A percentile compares a stretch with the other conserved stretches of the same genome.
These are phyloP conservation scores for Rubus idaeus DNA, from an alignment of 306 rosid genomes.

Conservation along the genomic window DNA sequence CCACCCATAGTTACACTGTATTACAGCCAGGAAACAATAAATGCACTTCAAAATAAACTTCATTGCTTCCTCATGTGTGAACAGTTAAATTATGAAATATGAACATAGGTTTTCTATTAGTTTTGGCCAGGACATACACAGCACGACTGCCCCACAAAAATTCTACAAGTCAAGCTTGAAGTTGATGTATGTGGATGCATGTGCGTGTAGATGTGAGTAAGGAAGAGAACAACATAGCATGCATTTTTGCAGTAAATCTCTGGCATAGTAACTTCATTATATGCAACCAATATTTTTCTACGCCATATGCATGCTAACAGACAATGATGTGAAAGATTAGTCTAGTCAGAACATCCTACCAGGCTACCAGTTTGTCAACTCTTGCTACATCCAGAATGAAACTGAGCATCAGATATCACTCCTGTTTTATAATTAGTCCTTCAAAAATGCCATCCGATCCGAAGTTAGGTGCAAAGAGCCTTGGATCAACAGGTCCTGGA, in stretches of 20 bases:
- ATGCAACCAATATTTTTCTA: neutral
- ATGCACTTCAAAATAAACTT: neutral
- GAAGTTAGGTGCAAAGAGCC: slow-evolving; percentile 70
- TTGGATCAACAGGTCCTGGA: slow-evolving; percentile 83
- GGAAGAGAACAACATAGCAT: neutral
- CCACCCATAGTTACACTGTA: neutral
- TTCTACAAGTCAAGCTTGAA: neutral
- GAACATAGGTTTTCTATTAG: neutral
- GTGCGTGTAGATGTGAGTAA: neutral
- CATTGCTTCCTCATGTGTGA: neutral
- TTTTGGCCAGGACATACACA: neutral
- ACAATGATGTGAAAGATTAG: neutral
- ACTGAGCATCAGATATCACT: slow-evolving; percentile 20
- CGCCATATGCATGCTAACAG: slow-evolving; percentile 5
- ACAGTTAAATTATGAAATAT: neutral
- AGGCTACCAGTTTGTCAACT: neutral
- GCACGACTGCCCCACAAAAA: neutral
- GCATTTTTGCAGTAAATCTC: neutral
- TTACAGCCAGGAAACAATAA: neutral
- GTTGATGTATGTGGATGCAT: neutral
- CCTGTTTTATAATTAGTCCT: slow-evolving; percentile 56
- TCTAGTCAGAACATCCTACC: slow-evolving; percentile 9
- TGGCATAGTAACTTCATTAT: neutral
- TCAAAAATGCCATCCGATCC: slow-evolving; percentile 68
- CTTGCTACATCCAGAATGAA: slow-evolving; percentile 8